These are phyloP conservation scores for Viridothelium virens DNA, from an alignment of 495 filamentous ascomycete species.

Conservation along the genomic window DNA sequence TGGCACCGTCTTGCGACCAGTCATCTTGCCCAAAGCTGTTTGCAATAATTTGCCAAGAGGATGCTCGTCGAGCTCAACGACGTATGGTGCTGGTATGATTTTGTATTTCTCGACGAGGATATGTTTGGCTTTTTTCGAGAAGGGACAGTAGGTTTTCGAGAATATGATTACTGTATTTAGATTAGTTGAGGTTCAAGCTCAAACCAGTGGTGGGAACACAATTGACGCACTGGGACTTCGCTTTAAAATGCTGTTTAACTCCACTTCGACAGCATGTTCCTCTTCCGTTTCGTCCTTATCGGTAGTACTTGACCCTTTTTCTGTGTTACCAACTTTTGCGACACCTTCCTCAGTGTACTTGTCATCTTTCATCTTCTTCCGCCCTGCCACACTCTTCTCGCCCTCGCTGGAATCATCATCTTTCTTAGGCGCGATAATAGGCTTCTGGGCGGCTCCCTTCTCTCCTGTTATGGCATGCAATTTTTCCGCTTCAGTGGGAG, in stretches of 20 bases:
- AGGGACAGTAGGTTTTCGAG: constrained; percentile 86
- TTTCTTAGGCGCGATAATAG: constrained; percentile 6
- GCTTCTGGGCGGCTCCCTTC: background rate
- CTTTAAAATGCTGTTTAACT: constrained; percentile 71
- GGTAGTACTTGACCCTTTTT: constrained; percentile 13
- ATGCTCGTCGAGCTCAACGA: constrained; percentile 87
- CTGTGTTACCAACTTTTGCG: constrained; percentile 29
- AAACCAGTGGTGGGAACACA: background rate
- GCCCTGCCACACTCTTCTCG: constrained; percentile 50
- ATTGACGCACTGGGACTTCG: constrained; percentile 62
- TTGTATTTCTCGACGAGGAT: constrained; percentile 74
- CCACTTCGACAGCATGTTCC: constrained; percentile 50
- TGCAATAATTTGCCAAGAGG: constrained; percentile 66
- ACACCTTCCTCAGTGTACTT: constrained; percentile 33
- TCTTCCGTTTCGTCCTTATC: constrained; percentile 46
- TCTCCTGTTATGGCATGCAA: constrained; percentile 3
- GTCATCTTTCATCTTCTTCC: constrained; percentile 49
- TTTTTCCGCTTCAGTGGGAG: constrained; percentile 25
- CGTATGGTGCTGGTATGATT: constrained; percentile 72
- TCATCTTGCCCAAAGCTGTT: constrained; percentile 56
- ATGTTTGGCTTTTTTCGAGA: constrained; percentile 69
- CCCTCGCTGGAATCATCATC: background rate
- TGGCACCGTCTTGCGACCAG: constrained; percentile 77
- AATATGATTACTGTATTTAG: constrained; percentile 71
- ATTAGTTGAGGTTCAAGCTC: constrained; percentile 2